A percentile compares a stretch with the other conserved stretches of the same genome.
Evolutionary conservation across 148 eudicot genomes (phyloP).

Genomic region (Diospyros lotus): DNA sequence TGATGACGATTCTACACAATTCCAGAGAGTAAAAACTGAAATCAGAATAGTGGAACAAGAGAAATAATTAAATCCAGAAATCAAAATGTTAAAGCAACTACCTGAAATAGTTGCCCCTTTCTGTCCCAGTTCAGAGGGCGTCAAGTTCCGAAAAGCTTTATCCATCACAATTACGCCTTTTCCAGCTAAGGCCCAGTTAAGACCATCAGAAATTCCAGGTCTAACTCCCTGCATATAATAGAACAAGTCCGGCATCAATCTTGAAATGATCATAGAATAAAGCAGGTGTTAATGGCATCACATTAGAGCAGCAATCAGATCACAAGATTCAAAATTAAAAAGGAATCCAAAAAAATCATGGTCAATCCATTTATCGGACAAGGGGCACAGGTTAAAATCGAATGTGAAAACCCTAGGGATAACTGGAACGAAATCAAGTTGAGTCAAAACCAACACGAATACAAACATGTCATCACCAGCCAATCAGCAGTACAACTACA

Average conservation of each 20-base stretch:
- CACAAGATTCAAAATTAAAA: no score
- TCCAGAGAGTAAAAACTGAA: constrained; percentile 1
- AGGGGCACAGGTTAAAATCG: no score
- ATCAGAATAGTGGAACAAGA: background rate
- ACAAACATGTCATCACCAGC: background rate
- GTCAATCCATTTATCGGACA: no score
- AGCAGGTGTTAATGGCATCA: background rate
- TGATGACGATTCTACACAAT: constrained; percentile 9
- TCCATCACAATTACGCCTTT: constrained; percentile 29
- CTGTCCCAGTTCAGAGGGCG: constrained; percentile 16
- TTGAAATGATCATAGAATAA: background rate
- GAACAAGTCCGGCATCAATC: background rate
- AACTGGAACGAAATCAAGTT: background rate
- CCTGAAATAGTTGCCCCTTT: constrained; percentile 23
- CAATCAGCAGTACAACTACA: no score
- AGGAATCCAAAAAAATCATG: no score
- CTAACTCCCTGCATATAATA: constrained; percentile 9
- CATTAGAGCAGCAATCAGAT: background rate
- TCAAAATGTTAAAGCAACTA: background rate
- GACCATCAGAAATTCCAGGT: constrained; percentile 19
- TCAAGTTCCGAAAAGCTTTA: constrained; percentile 22
- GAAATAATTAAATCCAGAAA: constrained; percentile 1
- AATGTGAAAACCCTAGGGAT: no score
- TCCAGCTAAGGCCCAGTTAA: constrained; percentile 26
- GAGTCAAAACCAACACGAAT: background rate